These are phyloP conservation scores for Thraustochytrium striatum DNA, from an alignment of 352 stramenopile species.

Conservation along the genomic window DNA sequence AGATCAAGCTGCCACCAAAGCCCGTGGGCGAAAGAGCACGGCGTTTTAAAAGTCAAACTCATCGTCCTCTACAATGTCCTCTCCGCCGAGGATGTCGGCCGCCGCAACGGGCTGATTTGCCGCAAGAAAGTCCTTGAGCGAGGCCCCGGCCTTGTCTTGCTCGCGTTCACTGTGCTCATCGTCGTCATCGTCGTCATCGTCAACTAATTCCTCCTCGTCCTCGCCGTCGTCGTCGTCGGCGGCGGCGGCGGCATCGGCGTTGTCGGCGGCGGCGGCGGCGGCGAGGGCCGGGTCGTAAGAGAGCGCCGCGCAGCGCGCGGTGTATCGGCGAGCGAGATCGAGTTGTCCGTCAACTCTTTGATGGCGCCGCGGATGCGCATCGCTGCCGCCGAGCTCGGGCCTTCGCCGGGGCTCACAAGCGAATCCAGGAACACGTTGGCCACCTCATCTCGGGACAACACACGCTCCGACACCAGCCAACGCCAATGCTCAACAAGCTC, in stretches of 20 bases:
- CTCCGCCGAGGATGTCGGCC: neutral
- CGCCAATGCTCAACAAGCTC: conserved; percentile 26
- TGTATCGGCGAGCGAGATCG: too few species aligned
- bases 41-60: conserved; percentile 50
- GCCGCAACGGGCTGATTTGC: neutral
- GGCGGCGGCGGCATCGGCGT: neutral
- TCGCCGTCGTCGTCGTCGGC: neutral
- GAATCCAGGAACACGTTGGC: neutral
- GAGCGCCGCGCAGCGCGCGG: too few species aligned
- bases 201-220: neutral
- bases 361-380: neutral
- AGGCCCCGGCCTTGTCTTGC: too few species aligned
- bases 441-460: conserved; percentile 31
- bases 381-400: too few species aligned
- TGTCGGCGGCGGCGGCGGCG: too few species aligned
- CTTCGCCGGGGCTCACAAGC: neutral
- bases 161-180: neutral
- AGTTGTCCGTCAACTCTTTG: neutral
- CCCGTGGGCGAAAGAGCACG: too few species aligned
- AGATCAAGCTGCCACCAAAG: too few species aligned
- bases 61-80: conserved; percentile 8
- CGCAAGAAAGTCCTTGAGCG: conserved; percentile 1
- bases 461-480: conserved; percentile 9
- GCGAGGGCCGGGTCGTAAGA: too few species aligned
- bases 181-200: conserved; percentile 13